phyloP scores from a whole-genome alignment of 805 yeast species.

The Metschnikowia aberdeeniae region DNA sequence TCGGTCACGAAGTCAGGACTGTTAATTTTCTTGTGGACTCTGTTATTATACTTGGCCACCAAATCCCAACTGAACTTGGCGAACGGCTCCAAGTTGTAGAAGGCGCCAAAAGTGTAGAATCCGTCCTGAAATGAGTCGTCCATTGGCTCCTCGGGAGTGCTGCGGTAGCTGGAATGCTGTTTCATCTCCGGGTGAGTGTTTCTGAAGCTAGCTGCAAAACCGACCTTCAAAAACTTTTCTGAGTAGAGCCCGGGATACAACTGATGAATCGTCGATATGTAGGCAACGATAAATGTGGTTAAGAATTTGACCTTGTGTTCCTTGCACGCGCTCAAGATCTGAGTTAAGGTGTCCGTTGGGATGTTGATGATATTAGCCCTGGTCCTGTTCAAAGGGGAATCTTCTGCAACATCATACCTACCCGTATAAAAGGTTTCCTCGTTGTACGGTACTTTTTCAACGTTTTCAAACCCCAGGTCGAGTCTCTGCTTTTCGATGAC shows the following conservation, averaged over 20 bases:
- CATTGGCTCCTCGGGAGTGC: neutral
- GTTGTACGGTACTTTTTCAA: slow-evolving; percentile 6
- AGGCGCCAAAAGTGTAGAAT: slow-evolving; percentile 6
- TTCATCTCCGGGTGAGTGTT: slow-evolving; percentile 3
- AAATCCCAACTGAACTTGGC: slow-evolving; percentile 7
- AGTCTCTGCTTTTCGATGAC: slow-evolving; percentile 9
- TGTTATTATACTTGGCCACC: slow-evolving; percentile 7
- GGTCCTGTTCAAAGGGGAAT: slow-evolving; percentile 6
- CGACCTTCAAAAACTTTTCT: slow-evolving; percentile 7
- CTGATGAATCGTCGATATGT: slow-evolving; percentile 8
- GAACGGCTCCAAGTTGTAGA: slow-evolving; percentile 7
- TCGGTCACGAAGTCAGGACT: slow-evolving; percentile 9
- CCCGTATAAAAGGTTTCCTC: slow-evolving; percentile 8
- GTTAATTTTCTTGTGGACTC: slow-evolving; percentile 5
- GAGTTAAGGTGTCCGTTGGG: neutral
- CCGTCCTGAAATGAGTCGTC: slow-evolving; percentile 9
- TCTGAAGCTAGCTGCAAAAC: slow-evolving; percentile 8
- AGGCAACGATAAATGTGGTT: slow-evolving; percentile 5
- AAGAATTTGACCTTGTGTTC: slow-evolving; percentile 7
- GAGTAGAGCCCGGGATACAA: slow-evolving; percentile 6
- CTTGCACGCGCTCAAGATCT: slow-evolving; percentile 3
- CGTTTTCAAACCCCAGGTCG: slow-evolving; percentile 7
- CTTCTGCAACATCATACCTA: slow-evolving; percentile 2
- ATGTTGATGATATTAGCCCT: slow-evolving; percentile 5
- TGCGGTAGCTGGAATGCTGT: slow-evolving; percentile 7